Conservation (phyloP, 495 filamentous ascomycete genomes). For the Neurospora sublineolata region DNA sequence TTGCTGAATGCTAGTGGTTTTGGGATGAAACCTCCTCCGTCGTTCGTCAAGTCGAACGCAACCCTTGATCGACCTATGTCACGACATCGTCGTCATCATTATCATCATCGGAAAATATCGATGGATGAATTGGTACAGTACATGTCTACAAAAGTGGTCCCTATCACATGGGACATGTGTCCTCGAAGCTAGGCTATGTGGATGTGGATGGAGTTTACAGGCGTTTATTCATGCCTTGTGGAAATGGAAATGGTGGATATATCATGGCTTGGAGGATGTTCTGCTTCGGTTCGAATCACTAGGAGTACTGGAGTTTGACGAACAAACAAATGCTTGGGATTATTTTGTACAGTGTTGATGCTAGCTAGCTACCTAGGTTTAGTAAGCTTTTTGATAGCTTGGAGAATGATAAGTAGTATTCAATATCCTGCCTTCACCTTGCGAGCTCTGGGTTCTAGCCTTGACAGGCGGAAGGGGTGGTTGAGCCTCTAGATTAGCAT, state of each 20-base stretch:
- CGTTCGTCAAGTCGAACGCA: neutral
- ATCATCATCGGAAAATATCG: no score
- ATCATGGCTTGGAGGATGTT: neutral
- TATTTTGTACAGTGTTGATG: neutral
- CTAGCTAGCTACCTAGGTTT: neutral
- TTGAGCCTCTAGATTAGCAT: neutral
- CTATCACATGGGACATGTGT: neutral
- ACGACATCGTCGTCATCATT: no score
- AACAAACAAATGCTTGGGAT: neutral
- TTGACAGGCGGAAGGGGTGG: neutral
- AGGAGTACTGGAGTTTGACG: neutral
- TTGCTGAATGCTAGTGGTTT: neutral
- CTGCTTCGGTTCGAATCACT: neutral
- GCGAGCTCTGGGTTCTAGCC: no score
- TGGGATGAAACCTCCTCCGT: neutral
- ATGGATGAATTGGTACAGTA: neutral
- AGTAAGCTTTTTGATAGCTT: neutral
- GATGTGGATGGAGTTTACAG: neutral
- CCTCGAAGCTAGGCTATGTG: neutral
- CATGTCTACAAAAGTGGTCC: neutral
- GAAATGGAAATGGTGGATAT: neutral
- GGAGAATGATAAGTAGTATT: neutral
- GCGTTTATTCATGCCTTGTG: neutral
- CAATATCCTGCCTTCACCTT: neutral
- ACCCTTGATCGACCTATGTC: neutral